Evolutionary conservation across 768 basidiomycete genomes (phyloP), one percentile per base, ranked within the genome.

Genomic region (Serendipita sp.): DNA sequence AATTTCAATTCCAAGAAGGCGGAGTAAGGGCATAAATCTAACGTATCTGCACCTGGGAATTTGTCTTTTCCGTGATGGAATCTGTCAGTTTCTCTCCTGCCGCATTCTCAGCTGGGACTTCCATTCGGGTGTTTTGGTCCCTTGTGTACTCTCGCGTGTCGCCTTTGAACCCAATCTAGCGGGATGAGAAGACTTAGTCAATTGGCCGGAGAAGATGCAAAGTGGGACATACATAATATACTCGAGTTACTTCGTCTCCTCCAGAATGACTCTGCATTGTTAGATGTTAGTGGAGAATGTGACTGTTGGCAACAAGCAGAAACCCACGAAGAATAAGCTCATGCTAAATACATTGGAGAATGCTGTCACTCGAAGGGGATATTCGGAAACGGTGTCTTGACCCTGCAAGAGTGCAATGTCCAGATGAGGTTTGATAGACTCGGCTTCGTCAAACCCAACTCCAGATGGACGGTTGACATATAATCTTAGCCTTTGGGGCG

Each of bases 71-170:
- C 16, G 70, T 70, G 2, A 74, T 66, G 16, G 66, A 65, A 58
- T 74, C 72, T 3, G 34, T 31, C 1, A 76, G 70, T 1, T 67
- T 68, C 0, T 87, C 84, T 67, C 93, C 91, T 0, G 86, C 82
- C 0, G 87, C 85, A 68, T 88, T 81, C 3, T 84, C 85, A n/a
- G 91, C 87, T 0, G 86, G 87, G 15, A 94, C 81, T 69, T 84
- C 86, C 58, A 86, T 77, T 71, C 81, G 83, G 53, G 79, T 80
- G 40, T 78, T 78, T n/a, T 75, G 79, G 63, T 87, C 85, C 66
- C 80, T 83, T 67, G 78, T 77, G 16, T 73, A 71, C 16, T 77
- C 76, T 63, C 78, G 76, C 53, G 78, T 76, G 67, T 89, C 86
- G 45, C 90, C 91, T 71, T 83, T 87, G 77, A 93, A 93, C 18